These are phyloP conservation scores for Colletotrichum sp. DNA, from an alignment of 2,329 filamentous ascomycete species.

Conservation along the genomic window DNA sequence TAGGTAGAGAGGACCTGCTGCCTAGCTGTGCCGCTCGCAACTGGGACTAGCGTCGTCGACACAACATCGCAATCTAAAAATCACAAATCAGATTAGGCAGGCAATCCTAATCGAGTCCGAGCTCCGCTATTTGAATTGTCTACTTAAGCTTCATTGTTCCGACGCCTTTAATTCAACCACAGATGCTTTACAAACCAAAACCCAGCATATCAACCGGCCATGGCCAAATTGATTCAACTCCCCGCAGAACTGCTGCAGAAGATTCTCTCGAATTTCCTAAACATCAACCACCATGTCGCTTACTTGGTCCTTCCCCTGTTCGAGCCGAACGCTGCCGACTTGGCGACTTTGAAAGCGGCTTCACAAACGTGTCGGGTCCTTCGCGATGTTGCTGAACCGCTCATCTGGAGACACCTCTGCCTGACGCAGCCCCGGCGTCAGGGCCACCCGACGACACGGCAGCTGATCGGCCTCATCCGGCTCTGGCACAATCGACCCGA, in stretches of 20 bases:
- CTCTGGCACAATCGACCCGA: background rate
- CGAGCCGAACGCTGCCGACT: background rate
- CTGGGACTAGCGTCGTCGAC: background rate
- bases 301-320: background rate
- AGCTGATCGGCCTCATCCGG: background rate
- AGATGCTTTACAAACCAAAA: background rate
- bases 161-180: background rate
- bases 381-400: background rate
- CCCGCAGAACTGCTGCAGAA: background rate
- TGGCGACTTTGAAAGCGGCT: background rate
- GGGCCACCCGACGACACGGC: background rate
- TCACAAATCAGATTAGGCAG: background rate
- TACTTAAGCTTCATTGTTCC: background rate
- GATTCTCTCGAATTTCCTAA: background rate
- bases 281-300: background rate
- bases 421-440: background rate
- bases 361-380: background rate
- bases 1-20: background rate
- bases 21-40: background rate
- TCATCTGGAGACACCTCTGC: background rate
- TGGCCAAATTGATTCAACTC: background rate
- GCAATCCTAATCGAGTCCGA: background rate
- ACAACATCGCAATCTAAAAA: background rate
- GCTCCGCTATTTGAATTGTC: background rate
- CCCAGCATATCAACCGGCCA: background rate